These are phyloP conservation scores for Metrosideros polymorpha DNA, from an alignment of 441 rosid genomes.

Conservation along the genomic window DNA sequence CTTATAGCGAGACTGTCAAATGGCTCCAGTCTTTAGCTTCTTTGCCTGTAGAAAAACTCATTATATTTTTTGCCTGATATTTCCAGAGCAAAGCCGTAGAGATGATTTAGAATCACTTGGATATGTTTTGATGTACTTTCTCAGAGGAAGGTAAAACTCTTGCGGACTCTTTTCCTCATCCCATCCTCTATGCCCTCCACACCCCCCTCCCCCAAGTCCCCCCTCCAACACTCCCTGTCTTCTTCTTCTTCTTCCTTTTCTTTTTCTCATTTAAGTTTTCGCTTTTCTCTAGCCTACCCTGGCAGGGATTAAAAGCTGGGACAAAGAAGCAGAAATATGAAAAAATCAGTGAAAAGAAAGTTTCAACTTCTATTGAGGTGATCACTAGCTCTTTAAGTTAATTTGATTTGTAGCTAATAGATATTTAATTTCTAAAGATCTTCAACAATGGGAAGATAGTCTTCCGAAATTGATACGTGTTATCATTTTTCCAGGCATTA, in stretches of 20 bases:
- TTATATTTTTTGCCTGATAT: not conserved
- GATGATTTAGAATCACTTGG: conserved; percentile 17
- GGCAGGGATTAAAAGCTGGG: conserved; percentile 17
- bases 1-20: not conserved
- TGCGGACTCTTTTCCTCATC: not conserved
- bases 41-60: not conserved
- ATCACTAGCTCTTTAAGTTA: not conserved
- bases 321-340: conserved; percentile 15
- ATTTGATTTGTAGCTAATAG: not conserved
- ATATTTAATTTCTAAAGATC: not conserved
- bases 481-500: not conserved
- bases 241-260: not conserved
- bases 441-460: not conserved
- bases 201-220: not conserved
- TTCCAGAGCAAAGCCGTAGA: conserved; percentile 15
- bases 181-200: not conserved
- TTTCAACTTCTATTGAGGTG: conserved; percentile 12
- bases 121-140: conserved; percentile 14
- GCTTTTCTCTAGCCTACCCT: conserved; percentile 12
- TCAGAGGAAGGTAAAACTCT: conserved; percentile 8
- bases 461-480: not conserved
- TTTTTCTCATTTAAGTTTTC: not conserved
- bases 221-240: not conserved
- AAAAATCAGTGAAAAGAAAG: conserved; percentile 13
- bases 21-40: not conserved